Conservation (phyloP, 306 rosid species). For the Quercus mongolica region DNA sequence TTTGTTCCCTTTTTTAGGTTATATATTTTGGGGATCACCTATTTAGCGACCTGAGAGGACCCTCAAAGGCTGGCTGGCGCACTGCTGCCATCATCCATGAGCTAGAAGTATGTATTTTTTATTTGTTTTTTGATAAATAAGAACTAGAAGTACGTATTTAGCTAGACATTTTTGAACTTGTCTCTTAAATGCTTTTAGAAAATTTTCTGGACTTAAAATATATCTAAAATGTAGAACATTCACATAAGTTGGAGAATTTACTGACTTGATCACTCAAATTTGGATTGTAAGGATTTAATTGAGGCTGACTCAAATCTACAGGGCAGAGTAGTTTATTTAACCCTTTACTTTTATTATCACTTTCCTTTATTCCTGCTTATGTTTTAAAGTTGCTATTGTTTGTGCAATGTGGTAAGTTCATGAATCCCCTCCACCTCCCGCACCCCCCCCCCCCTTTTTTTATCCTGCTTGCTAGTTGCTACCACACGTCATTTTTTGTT, state of each 20-base stretch:
- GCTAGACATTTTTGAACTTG: slow-evolving; percentile 16
- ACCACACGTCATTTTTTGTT: neutral
- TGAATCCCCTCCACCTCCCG: neutral
- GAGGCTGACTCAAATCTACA: neutral
- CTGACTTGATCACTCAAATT: neutral
- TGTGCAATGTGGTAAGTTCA: neutral
- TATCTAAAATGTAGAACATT: neutral
- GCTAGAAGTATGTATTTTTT: slow-evolving; percentile 58
- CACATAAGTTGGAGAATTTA: neutral
- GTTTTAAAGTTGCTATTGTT: neutral
- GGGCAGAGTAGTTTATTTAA: neutral
- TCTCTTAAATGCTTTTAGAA: neutral
- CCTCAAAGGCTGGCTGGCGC: slow-evolving; percentile 99
- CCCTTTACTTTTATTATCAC: neutral
- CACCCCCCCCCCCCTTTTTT: neutral
- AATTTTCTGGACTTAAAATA: neutral
- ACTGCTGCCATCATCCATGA: slow-evolving; percentile 96
- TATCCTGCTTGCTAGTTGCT: neutral
- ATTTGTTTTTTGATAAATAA: too few species aligned
- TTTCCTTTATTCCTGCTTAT: slow-evolving; percentile 1
- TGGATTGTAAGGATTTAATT: neutral
- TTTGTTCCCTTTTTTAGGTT: slow-evolving; percentile 48
- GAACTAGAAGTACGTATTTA: slow-evolving; percentile 68
- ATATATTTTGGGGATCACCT: slow-evolving; percentile 99
- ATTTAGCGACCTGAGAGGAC: slow-evolving; percentile 94